Conservation (phyloP, 352 stramenopile species). For the Pythium sukuiense region DNA sequence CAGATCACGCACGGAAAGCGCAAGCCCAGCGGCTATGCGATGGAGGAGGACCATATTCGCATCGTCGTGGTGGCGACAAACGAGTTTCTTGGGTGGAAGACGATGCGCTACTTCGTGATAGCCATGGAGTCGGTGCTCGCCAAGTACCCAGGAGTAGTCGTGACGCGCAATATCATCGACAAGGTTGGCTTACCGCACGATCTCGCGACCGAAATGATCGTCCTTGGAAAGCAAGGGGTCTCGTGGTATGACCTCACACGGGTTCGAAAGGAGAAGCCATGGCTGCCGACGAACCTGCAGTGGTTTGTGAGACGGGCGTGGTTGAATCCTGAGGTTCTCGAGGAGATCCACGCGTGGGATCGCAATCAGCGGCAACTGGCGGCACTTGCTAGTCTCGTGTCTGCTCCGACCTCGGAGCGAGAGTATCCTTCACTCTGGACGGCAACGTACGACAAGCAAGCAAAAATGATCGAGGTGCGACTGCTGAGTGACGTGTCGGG, state of each 20-base stretch:
- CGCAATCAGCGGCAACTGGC: neutral
- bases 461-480: neutral
- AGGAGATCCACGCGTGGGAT: neutral
- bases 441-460: neutral
- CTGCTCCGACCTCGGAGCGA: neutral
- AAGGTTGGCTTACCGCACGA: neutral
- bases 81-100: neutral
- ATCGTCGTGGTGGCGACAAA: constrained; percentile 5
- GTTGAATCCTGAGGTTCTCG: neutral
- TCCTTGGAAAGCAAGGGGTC: neutral
- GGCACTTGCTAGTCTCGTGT: neutral
- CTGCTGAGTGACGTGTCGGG: neutral
- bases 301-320: neutral
- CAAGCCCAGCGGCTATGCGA: neutral
- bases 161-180: neutral
- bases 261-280: neutral
- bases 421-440: neutral
- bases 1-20: neutral
- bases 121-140: neutral
- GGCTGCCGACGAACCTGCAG: neutral
- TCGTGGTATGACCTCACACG: neutral
- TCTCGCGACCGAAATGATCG: neutral
- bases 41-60: neutral
- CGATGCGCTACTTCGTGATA: neutral
- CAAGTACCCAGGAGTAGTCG: neutral